These are phyloP conservation scores for Phytophthora europaea DNA, from an alignment of 352 stramenopile species.

Conservation along the genomic window DNA sequence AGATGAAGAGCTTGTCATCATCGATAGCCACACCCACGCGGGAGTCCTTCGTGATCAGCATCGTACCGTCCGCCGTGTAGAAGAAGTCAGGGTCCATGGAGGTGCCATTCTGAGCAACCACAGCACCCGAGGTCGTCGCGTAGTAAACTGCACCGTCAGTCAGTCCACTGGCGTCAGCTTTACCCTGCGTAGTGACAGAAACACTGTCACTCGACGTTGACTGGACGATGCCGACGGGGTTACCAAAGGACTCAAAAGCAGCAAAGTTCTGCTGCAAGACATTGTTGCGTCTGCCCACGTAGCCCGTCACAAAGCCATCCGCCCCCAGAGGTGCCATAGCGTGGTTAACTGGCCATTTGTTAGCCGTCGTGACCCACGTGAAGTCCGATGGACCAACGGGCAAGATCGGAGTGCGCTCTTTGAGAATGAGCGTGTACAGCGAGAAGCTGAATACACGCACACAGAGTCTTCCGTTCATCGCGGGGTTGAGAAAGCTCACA, in stretches of 20 bases:
- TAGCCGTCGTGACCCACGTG: constrained; percentile 7
- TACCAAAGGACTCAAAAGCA: constrained; percentile 56
- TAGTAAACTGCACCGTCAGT: constrained; percentile 57
- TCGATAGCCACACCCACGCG: constrained; percentile 64
- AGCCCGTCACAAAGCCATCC: constrained; percentile 58
- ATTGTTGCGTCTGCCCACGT: constrained; percentile 51
- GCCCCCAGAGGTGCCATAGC: constrained; percentile 52
- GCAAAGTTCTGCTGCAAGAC: constrained; percentile 51
- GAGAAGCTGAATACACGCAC: constrained; percentile 64
- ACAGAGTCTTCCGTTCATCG: constrained; percentile 49
- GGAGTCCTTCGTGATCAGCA: constrained; percentile 66
- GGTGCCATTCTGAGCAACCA: constrained; percentile 34
- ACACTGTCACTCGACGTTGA: constrained; percentile 38
- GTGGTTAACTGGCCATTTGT: constrained; percentile 40
- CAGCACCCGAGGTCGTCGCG: constrained; percentile 58
- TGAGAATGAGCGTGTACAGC: constrained; percentile 47
- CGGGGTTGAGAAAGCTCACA: constrained; percentile 75
- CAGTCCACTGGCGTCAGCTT: constrained; percentile 29
- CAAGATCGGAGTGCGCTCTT: constrained; percentile 62
- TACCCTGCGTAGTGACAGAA: constrained; percentile 38
- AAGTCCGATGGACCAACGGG: constrained; percentile 47
- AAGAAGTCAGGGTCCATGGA: constrained; percentile 44
- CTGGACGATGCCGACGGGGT: constrained; percentile 58
- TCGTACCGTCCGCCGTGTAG: constrained; percentile 38
- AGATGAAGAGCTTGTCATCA: constrained; percentile 65